Percentiles rank a stretch among this genome's conserved stretches.
phyloP scores from a whole-genome alignment of 2,329 filamentous ascomycete species.

The Microascus cirrosus region DNA sequence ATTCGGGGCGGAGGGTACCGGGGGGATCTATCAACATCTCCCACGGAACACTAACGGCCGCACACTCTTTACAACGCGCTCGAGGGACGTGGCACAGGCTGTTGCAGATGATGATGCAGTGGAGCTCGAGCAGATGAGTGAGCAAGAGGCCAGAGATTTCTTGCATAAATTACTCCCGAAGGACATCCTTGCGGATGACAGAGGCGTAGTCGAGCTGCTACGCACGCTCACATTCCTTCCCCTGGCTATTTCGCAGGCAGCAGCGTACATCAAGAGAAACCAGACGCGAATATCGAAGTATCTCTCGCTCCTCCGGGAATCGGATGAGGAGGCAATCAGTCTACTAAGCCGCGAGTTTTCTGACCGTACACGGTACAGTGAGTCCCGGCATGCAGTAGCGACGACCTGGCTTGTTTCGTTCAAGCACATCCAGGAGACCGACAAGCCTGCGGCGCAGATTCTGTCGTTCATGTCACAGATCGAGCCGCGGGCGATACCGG shows the following conservation, averaged over 20 bases:
- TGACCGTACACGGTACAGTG: conserved; percentile 18
- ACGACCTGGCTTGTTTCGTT: conserved; percentile 29
- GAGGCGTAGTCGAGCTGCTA: conserved; percentile 10
- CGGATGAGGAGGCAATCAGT: conserved; percentile 14
- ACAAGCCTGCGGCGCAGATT: conserved; percentile 19
- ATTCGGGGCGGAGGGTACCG: conserved; percentile 7
- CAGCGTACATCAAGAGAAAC: conserved; percentile 24
- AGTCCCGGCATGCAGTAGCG: conserved; percentile 21
- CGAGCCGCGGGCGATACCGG: conserved; percentile 25
- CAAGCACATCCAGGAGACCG: conserved; percentile 17
- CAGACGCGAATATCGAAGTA: conserved; percentile 17
- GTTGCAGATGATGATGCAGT: conserved; percentile 9
- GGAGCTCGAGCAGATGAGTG: conserved; percentile 10
- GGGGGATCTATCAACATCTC: conserved; percentile 12
- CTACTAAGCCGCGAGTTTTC: conserved; percentile 14
- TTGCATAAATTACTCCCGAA: conserved; percentile 10
- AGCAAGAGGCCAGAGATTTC: conserved; percentile 12
- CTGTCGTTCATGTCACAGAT: conserved; percentile 27
- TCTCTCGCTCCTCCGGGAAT: conserved; percentile 17
- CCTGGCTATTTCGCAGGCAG: conserved; percentile 24
- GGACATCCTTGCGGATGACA: conserved; percentile 3
- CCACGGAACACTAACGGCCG: conserved; percentile 19
- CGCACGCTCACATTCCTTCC: conserved; percentile 20
- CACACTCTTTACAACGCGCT: conserved; percentile 25
- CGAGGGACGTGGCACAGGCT: conserved; percentile 15